Evolutionary conservation across 1,284 basidiomycete species (phyloP).

Genomic region (Apiotrichum porosum): DNA sequence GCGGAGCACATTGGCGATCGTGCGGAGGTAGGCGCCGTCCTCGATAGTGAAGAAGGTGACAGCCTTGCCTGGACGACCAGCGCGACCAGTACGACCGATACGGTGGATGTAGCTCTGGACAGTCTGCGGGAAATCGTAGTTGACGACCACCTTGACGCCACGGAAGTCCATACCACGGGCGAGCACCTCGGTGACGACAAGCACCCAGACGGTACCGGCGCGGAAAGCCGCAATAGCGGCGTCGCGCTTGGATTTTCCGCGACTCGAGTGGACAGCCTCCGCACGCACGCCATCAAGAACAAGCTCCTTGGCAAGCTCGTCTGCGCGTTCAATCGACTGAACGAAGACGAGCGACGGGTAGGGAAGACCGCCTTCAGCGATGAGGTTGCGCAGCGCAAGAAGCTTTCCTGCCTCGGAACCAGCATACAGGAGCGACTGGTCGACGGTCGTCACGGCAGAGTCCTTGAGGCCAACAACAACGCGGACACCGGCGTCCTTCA

Average conservation of each 20-base stretch:
- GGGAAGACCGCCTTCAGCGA: slow-evolving; percentile 71
- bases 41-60: slow-evolving; percentile 94
- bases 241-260: slow-evolving; percentile 80
- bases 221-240: slow-evolving; percentile 80
- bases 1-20: slow-evolving; percentile 91
- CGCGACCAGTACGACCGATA: slow-evolving; percentile 91
- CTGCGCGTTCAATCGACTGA: slow-evolving; percentile 84
- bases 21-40: slow-evolving; percentile 84
- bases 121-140: slow-evolving; percentile 91
- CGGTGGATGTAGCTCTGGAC: slow-evolving; percentile 94
- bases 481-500: slow-evolving; percentile 70
- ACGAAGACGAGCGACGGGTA: slow-evolving; percentile 92
- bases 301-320: slow-evolving; percentile 82
- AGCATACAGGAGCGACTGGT: slow-evolving; percentile 84
- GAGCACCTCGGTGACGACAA: slow-evolving; percentile 92
- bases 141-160: slow-evolving; percentile 89
- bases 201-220: slow-evolving; percentile 80
- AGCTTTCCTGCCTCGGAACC: slow-evolving; percentile 90
- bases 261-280: slow-evolving; percentile 84
- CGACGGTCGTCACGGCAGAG: slow-evolving; percentile 66
- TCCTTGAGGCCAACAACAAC: slow-evolving; percentile 97
- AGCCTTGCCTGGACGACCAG: slow-evolving; percentile 83
- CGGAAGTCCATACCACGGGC: slow-evolving; percentile 97
- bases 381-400: slow-evolving; percentile 71
- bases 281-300: slow-evolving; percentile 80